A percentile compares a stretch with the other conserved stretches of the same genome.
phyloP scores from a whole-genome alignment of 768 basidiomycete species.

The Rhodotorula babjevae region DNA sequence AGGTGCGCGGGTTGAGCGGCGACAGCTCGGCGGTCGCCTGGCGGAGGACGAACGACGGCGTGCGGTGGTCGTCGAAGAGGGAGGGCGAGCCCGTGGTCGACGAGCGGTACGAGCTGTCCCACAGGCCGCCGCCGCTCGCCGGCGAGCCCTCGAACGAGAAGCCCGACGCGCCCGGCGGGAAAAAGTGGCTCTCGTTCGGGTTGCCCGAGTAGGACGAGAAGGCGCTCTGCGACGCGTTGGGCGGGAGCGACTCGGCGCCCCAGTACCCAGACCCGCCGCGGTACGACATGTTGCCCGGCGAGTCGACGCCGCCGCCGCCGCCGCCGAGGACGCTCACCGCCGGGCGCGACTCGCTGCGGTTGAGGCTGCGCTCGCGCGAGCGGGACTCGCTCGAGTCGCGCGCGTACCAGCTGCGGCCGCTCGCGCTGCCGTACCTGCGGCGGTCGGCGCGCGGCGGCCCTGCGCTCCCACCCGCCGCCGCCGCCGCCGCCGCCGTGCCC shows the following conservation, averaged over 20 bases:
- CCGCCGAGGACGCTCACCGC: neutral
- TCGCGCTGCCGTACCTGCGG: neutral
- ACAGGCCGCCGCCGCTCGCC: neutral
- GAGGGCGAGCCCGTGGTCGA: constrained; percentile 15
- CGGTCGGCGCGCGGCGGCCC: neutral
- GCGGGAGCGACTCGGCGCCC: constrained; percentile 17
- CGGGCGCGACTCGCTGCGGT: neutral
- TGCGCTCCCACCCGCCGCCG: too few species aligned
- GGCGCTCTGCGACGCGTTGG: constrained; percentile 17
- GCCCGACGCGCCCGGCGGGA: constrained; percentile 22
- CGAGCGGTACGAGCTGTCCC: constrained; percentile 20
- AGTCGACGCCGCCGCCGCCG: neutral
- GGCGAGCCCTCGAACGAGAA: constrained; percentile 31
- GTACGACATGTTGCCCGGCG: neutral
- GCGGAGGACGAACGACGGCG: neutral
- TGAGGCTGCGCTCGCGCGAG: constrained; percentile 14
- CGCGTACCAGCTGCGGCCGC: constrained; percentile 3
- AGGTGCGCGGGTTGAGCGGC: neutral
- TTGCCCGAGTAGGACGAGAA: neutral
- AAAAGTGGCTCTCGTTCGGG: constrained; percentile 25
- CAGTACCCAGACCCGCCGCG: constrained; percentile 2
- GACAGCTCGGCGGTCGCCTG: neutral
- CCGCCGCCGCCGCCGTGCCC: neutral
- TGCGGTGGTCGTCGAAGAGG: neutral
- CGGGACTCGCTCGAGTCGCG: constrained; percentile 21